Conservation (phyloP, 306 rosid genomes). For the Cucurbita pepo region DNA sequence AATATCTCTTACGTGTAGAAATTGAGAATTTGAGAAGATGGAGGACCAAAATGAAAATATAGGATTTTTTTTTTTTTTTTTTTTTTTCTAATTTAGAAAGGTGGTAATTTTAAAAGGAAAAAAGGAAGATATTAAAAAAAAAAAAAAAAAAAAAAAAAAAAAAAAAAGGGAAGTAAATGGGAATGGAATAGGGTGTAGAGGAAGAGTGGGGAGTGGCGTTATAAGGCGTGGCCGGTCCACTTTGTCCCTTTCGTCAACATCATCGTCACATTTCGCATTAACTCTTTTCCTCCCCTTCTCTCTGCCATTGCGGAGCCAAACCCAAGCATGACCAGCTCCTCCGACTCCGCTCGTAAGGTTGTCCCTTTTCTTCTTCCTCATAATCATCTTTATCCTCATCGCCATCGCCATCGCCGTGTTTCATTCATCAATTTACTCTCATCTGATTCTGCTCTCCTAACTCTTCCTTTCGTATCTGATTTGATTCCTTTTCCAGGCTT, state of each 20-base stretch:
- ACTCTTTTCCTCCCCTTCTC: background rate
- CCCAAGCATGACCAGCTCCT: slow-evolving; percentile 85
- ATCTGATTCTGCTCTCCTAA: background rate
- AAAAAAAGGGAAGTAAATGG: background rate
- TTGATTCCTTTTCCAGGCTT: slow-evolving; percentile 22
- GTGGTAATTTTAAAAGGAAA: background rate
- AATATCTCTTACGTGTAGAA: too few relatives aligned
- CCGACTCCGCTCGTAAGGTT: slow-evolving; percentile 85
- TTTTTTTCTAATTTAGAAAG: background rate
- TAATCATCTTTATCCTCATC: background rate
- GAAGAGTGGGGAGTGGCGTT: background rate
- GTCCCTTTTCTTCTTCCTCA: slow-evolving; percentile 3
- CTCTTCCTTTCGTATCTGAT: background rate
- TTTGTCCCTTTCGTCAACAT: slow-evolving; percentile 24
- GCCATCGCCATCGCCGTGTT: background rate
- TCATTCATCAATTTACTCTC: background rate
- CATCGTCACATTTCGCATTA: background rate
- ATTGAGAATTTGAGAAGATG: background rate
- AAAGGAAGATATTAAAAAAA: too few relatives aligned
- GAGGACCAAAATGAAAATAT: too few relatives aligned
- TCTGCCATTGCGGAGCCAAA: slow-evolving; percentile 14
- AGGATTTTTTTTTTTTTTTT: too few relatives aligned
- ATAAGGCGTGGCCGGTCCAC: slow-evolving; percentile 27
- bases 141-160: background rate
- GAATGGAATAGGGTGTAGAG: background rate